Base-by-base conservation (phyloP, 2,329 filamentous ascomycete species). In the Chaetomiaceae sp. region DNA sequence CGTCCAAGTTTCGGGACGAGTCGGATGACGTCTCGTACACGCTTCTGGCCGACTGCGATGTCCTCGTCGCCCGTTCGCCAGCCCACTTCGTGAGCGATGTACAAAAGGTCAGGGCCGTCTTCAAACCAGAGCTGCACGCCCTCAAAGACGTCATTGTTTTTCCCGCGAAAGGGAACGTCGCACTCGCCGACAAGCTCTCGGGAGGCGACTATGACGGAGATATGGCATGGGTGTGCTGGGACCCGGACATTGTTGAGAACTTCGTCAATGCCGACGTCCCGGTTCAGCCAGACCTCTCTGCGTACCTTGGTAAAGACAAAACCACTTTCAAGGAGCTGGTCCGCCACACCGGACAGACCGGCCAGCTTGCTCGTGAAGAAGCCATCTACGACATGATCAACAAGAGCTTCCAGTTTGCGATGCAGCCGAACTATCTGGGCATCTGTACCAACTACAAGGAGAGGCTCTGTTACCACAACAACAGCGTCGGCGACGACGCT, bases 171-270 rank as follows among this genome's bases (percentile, higher is more conserved):
- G 87, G 87, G 0, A 64, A 76, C 23, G 71, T 69, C 0, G 80
- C 87, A 0, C 74, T 90, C 0, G 89, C 87, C 0, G 79, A 82
- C 8, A 84, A 85, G 61, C 72, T 92, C 0, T 89, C 87, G 1
- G 89, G 89, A 0, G 89, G 89, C 0, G 89, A 92, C 62, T 92
- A 90, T 57, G 88, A 92, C 59, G 89, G 89, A 0, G 89, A 94
- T 57, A 77, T 73, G n/a, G 81, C 87, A 4, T 91, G 87, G 86
- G 70, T 89, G 0, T 89, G 85, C 62, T 92, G 86, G 85, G 86
- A 91, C 25, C 71, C 74, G 0, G 67, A 71, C 0, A 76, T 94
- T 3, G 85, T 89, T 0, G 61, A 72, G 5, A 81, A 82, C n/a
- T 92, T 92, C 59, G 59, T 63, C 4, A 90, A 87, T 53, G 80